Percentiles rank a stretch among this genome's conserved stretches.
phyloP scores from a whole-genome alignment of 306 rosid genomes.

The Senna tora region DNA sequence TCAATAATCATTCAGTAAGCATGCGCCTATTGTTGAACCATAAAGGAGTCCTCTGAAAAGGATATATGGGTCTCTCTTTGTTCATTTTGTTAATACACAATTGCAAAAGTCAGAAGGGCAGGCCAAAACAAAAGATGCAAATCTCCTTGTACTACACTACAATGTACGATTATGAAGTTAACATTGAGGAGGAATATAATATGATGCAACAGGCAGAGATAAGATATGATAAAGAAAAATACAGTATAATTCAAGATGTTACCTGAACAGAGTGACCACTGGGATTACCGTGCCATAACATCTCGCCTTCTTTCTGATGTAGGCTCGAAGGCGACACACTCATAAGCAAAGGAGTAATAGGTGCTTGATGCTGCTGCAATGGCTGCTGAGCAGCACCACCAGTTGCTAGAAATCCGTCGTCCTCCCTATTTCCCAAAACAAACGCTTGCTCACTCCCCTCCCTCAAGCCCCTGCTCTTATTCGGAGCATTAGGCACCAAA shows the following conservation, averaged over 20 bases:
- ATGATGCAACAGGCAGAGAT: background rate
- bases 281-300: slow-evolving; percentile 42
- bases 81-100: background rate
- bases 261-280: slow-evolving; percentile 47
- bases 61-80: background rate
- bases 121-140: background rate
- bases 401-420: slow-evolving; percentile 27
- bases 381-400: slow-evolving; percentile 33
- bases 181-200: background rate
- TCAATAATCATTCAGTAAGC: background rate
- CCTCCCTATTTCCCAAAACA: slow-evolving; percentile 31
- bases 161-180: background rate
- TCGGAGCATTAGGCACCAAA: slow-evolving; percentile 39
- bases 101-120: background rate
- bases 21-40: background rate
- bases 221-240: too few species aligned
- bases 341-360: slow-evolving; percentile 47
- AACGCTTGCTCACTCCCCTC: slow-evolving; percentile 38
- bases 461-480: slow-evolving; percentile 28
- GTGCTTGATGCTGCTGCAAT: slow-evolving; percentile 32
- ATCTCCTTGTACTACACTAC: background rate
- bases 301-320: slow-evolving; percentile 32
- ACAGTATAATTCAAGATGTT: background rate
- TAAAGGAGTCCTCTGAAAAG: background rate
- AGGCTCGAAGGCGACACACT: slow-evolving; percentile 34